Conservation (phyloP, 2,329 filamentous ascomycete genomes). For the Hypoxylon sp. region DNA sequence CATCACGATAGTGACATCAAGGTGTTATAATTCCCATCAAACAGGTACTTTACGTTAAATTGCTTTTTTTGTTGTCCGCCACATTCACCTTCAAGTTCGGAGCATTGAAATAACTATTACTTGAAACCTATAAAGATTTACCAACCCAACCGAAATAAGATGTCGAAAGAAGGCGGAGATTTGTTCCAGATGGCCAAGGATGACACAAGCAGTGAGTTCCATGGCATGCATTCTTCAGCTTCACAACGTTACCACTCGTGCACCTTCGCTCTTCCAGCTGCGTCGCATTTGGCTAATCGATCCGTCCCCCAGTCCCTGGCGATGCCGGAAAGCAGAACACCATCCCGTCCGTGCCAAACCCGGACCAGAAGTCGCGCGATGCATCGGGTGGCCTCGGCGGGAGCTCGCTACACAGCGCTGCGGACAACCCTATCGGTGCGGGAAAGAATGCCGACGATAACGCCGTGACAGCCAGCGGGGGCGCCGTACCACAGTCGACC, state of each 20-base stretch:
- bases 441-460: slow-evolving; percentile 31
- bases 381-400: slow-evolving; percentile 30
- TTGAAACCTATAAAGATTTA: background rate
- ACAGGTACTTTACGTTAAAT: no score
- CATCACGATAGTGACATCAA: slow-evolving; percentile 29
- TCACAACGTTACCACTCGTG: background rate
- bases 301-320: slow-evolving; percentile 35
- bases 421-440: slow-evolving; percentile 36
- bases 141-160: slow-evolving; percentile 10
- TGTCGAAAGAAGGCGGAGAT: slow-evolving; percentile 39
- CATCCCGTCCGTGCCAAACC: slow-evolving; percentile 38
- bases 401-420: slow-evolving; percentile 36
- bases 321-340: slow-evolving; percentile 41
- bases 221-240: background rate
- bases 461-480: slow-evolving; percentile 36
- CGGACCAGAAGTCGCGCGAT: slow-evolving; percentile 24
- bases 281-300: no score
- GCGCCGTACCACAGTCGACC: slow-evolving; percentile 30
- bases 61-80: no score
- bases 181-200: slow-evolving; percentile 40
- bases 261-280: no score
- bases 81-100: no score
- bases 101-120: no score
- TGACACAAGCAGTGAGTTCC: slow-evolving; percentile 35
- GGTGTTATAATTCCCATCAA: slow-evolving; percentile 11